These are phyloP conservation scores for Thelonectria rubi DNA, from an alignment of 2,329 filamentous ascomycete genomes.

Conservation along the genomic window DNA sequence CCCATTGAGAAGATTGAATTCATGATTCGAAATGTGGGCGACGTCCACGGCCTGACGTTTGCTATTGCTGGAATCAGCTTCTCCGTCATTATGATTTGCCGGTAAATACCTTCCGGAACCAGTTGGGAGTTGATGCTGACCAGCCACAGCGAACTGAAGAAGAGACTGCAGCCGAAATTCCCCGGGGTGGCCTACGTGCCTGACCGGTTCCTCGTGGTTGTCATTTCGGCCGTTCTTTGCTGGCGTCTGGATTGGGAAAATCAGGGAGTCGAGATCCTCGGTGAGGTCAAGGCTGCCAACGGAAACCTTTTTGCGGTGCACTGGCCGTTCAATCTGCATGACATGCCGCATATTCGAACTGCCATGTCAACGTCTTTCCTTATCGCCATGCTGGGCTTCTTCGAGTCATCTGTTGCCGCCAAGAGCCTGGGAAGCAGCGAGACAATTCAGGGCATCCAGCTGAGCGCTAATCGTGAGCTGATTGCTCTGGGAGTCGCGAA, in stretches of 20 bases:
- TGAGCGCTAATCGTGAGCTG: constrained; percentile 92
- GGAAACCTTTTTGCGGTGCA: constrained; percentile 81
- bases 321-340: constrained; percentile 81
- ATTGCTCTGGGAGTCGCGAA: constrained; percentile 92
- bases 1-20: constrained; percentile 88
- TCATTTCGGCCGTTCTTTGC: constrained; percentile 82
- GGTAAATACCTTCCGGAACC: constrained; percentile 56
- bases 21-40: constrained; percentile 70
- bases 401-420: constrained; percentile 95
- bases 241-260: constrained; percentile 81
- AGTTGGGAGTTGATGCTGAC: constrained; percentile 15
- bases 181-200: constrained; percentile 87
- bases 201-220: constrained; percentile 89
- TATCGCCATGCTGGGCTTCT: constrained; percentile 96
- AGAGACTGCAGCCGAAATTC: constrained; percentile 79
- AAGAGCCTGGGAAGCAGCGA: constrained; percentile 81
- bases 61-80: constrained; percentile 83
- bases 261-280: constrained; percentile 83
- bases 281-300: constrained; percentile 77
- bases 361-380: constrained; percentile 92
- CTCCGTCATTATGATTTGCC: constrained; percentile 86
- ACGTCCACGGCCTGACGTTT: constrained; percentile 78
- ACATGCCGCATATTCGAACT: constrained; percentile 84
- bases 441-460: constrained; percentile 78
- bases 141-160: constrained; percentile 76